Evolutionary conservation across 306 rosid species (phyloP).

Genomic region (Carpinus viminea): DNA sequence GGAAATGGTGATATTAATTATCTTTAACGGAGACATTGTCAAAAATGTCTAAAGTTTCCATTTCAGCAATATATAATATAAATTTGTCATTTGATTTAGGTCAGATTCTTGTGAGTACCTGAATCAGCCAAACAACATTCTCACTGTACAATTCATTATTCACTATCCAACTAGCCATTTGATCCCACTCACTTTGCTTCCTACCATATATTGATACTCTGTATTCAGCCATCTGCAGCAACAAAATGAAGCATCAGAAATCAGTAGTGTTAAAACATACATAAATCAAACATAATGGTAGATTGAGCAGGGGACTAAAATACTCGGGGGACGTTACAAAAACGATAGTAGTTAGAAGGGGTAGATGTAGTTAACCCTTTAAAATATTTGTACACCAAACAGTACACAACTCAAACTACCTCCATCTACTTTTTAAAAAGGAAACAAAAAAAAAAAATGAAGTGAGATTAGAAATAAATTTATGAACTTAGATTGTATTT

Average conservation of each 20-base stretch:
- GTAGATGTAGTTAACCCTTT: too few species aligned
- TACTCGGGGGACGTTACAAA: too few species aligned
- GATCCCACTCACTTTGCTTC: slow-evolving; percentile 99
- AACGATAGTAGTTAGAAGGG: too few species aligned
- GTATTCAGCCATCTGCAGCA: slow-evolving; percentile 97
- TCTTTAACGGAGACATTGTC: not conserved
- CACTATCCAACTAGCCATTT: slow-evolving; percentile 98
- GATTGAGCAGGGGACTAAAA: too few species aligned
- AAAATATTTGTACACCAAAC: not conserved
- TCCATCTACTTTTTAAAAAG: not conserved
- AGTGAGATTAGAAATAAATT: not conserved
- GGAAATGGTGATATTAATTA: too few species aligned
- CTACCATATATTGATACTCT: slow-evolving; percentile 94
- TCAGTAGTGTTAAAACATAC: slow-evolving; percentile 2
- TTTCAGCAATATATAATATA: slow-evolving; percentile 7
- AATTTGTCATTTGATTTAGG: slow-evolving; percentile 1
- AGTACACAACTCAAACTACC: not conserved
- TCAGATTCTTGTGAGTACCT: slow-evolving; percentile 51
- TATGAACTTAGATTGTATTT: not conserved
- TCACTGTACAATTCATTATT: slow-evolving; percentile 90
- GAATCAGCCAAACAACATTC: slow-evolving; percentile 98
- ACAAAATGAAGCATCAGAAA: slow-evolving; percentile 21
- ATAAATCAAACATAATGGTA: not conserved
- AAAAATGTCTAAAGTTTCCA: not conserved
- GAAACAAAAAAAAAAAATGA: not conserved